These are phyloP conservation scores for Solanum peruvianum DNA, from an alignment of 257 asterid species.

Conservation along the genomic window DNA sequence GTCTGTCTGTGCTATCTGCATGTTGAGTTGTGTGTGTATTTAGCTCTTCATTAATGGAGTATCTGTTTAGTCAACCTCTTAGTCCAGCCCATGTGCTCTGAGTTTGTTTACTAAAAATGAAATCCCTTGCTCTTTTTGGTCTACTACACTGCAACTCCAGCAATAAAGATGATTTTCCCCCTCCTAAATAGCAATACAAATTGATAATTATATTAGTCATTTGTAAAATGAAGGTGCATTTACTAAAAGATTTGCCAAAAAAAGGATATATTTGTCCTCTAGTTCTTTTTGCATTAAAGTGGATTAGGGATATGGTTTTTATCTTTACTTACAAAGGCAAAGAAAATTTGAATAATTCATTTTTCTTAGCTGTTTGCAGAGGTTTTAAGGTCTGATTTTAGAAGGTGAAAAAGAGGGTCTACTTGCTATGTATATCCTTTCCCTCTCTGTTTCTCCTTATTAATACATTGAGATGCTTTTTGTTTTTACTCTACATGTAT, in stretches of 20 bases:
- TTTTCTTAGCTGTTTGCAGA: not conserved
- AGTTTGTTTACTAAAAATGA: not conserved
- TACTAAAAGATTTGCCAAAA: not conserved
- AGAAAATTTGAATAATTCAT: not conserved
- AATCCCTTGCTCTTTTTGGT: not conserved
- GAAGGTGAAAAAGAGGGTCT: not conserved
- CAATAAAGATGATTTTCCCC: not conserved
- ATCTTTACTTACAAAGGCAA: not conserved
- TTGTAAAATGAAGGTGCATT: not conserved
- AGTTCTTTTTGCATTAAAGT: not conserved
- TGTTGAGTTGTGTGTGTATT: not conserved
- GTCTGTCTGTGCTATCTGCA: not conserved
- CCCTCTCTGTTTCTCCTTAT: not conserved
- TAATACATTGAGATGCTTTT: not conserved
- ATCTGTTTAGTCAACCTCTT: not conserved
- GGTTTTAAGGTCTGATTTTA: not conserved
- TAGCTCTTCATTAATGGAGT: not conserved
- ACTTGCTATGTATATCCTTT: not conserved
- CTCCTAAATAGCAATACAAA: not conserved
- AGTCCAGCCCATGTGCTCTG: not conserved
- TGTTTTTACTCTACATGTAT: not conserved
- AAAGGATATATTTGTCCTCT: not conserved
- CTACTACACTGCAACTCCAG: not conserved
- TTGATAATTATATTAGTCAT: not conserved
- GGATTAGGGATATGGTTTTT: not conserved